These are phyloP conservation scores for Crassisporium funariophilum DNA, from an alignment of 768 basidiomycete genomes.

Conservation along the genomic window DNA sequence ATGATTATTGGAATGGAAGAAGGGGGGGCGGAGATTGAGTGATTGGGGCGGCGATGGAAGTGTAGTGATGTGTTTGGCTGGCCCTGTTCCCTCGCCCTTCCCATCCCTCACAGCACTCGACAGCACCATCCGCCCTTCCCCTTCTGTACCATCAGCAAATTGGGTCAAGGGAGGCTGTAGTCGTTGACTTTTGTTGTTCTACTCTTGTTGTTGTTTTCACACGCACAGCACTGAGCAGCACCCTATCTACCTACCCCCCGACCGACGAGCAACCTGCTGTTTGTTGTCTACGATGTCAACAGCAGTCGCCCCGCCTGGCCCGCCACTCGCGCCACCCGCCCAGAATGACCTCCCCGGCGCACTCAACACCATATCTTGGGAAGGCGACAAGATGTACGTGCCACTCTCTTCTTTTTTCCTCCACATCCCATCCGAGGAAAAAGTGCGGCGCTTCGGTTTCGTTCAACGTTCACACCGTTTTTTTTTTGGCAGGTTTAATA, in stretches of 20 bases:
- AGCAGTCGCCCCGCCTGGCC: constrained; percentile 20
- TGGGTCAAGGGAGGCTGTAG: background rate
- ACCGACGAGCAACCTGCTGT: no score
- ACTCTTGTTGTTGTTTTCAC: background rate
- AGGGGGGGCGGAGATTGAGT: background rate
- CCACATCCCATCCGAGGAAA: background rate
- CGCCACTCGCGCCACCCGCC: constrained; percentile 23
- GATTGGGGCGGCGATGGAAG: background rate
- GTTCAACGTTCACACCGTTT: constrained; percentile 3
- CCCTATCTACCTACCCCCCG: no score
- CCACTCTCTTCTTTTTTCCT: constrained; percentile 12
- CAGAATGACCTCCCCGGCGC: constrained; percentile 19
- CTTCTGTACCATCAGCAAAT: constrained; percentile 19
- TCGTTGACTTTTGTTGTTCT: background rate
- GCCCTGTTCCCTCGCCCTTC: constrained; percentile 28
- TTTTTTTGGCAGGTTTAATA: constrained; percentile 68
- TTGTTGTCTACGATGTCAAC: no score
- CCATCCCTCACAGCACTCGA: constrained; percentile 17
- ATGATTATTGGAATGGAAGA: background rate
- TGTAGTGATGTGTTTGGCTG: constrained; percentile 26
- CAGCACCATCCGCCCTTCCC: constrained; percentile 15
- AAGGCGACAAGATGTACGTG: constrained; percentile 82
- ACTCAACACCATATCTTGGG: constrained; percentile 59
- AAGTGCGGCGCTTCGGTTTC: constrained; percentile 7
- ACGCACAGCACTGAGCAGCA: no score